A percentile compares a stretch with the other conserved stretches of the same genome.
phyloP scores from a whole-genome alignment of 352 stramenopile genomes.

The Globisporangium splendens region DNA sequence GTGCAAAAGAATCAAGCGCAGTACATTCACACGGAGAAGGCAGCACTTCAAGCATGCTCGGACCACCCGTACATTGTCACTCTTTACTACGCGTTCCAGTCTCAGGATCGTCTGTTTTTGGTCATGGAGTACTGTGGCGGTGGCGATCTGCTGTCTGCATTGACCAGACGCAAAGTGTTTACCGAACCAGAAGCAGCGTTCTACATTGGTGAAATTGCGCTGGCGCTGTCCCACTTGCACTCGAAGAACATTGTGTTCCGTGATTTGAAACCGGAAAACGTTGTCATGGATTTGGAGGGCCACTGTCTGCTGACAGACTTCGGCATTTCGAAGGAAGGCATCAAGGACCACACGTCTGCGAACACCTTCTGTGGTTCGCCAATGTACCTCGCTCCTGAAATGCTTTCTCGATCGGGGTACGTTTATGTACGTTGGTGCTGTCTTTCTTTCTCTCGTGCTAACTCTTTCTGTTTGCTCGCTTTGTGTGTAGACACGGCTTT shows the following conservation, averaged over 20 bases:
- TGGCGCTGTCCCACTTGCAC: conserved; percentile 80
- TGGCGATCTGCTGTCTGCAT: conserved; percentile 68
- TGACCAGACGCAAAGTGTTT: conserved; percentile 79
- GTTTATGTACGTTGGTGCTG: conserved; percentile 5
- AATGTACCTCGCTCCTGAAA: conserved; percentile 84
- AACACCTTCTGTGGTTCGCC: conserved; percentile 87
- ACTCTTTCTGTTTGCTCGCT: background rate
- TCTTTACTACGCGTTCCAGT: conserved; percentile 85
- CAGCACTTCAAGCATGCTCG: conserved; percentile 73
- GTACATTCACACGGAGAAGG: conserved; percentile 87
- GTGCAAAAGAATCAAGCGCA: conserved; percentile 87
- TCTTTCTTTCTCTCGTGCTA: no score
- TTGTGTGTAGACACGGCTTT: conserved; percentile 50
- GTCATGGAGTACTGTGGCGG: conserved; percentile 87
- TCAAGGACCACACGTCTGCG: conserved; percentile 81
- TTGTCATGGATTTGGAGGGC: conserved; percentile 83
- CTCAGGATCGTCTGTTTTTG: conserved; percentile 74
- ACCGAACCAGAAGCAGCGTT: conserved; percentile 75
- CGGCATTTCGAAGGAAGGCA: conserved; percentile 84
- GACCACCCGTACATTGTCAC: conserved; percentile 87
- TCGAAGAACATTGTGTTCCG: conserved; percentile 88
- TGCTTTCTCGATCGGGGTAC: conserved; percentile 69
- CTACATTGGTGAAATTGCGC: conserved; percentile 82
- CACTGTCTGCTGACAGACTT: conserved; percentile 84
- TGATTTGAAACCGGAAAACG: conserved; percentile 84